Conservation (phyloP, 495 filamentous ascomycete genomes). For the Neurospora tetraspora region DNA sequence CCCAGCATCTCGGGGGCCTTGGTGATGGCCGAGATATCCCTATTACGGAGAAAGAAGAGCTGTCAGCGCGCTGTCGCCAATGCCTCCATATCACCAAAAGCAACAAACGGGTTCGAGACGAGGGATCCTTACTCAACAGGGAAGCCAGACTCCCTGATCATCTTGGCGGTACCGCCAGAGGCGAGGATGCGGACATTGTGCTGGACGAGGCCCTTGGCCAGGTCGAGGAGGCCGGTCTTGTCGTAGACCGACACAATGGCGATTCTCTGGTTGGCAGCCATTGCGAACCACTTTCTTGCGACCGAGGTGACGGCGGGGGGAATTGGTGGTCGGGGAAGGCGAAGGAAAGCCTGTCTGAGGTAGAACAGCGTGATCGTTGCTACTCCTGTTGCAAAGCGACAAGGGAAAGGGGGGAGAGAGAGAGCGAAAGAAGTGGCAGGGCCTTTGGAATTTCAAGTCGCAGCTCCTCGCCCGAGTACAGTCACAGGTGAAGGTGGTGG, state of each 20-base stretch:
- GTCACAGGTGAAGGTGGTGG: background rate
- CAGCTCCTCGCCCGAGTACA: background rate
- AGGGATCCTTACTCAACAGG: constrained; percentile 64
- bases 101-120: background rate
- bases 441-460: background rate
- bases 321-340: background rate
- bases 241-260: constrained; percentile 97
- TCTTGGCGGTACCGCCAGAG: constrained; percentile 84
- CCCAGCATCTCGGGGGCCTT: constrained; percentile 97
- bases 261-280: constrained; percentile 35
- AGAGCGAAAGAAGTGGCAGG: background rate
- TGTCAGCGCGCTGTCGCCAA: constrained; percentile 1
- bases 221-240: constrained; percentile 92
- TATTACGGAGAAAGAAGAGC: constrained; percentile 22
- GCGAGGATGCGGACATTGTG: constrained; percentile 86
- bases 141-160: constrained; percentile 93
- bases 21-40: constrained; percentile 94
- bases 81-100: background rate
- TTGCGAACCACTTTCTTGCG: constrained; percentile 15
- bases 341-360: background rate
- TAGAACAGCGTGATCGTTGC: background rate
- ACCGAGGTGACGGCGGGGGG: constrained; percentile 1
- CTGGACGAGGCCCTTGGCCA: constrained; percentile 88
- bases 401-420: background rate
- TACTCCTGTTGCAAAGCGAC: background rate